Conservation (phyloP, 805 yeast genomes). For the Candida ortonii region DNA sequence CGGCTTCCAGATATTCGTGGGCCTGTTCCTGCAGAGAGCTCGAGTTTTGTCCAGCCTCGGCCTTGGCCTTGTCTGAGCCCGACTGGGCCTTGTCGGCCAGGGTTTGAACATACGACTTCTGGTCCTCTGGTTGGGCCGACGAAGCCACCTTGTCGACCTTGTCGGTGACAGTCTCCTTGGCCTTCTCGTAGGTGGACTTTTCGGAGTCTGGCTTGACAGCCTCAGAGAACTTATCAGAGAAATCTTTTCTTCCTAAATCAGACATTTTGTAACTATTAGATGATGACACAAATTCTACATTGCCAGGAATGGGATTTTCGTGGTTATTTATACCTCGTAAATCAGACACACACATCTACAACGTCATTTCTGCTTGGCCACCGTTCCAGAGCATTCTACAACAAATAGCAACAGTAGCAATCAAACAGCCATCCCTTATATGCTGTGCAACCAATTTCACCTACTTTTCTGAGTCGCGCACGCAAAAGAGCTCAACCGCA, state of each 20-base stretch:
- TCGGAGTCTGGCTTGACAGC: slow-evolving; percentile 67
- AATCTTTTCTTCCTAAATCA: slow-evolving; percentile 62
- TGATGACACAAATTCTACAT: too few relatives aligned
- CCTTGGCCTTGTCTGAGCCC: slow-evolving; percentile 46
- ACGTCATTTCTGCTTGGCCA: too few relatives aligned
- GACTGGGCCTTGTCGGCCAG: slow-evolving; percentile 42
- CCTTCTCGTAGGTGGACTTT: slow-evolving; percentile 63
- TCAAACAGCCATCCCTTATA: too few relatives aligned
- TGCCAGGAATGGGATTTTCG: not conserved
- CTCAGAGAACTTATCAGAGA: slow-evolving; percentile 69
- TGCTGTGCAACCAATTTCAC: too few relatives aligned
- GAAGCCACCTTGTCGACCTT: slow-evolving; percentile 62
- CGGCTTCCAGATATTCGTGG: slow-evolving; percentile 42
- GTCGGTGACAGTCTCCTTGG: slow-evolving; percentile 70
- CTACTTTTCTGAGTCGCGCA: too few relatives aligned
- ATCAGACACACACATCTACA: too few relatives aligned
- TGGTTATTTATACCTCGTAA: too few relatives aligned
- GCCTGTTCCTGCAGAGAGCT: slow-evolving; percentile 43
- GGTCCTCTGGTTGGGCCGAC: slow-evolving; percentile 56
- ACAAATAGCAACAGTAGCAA: too few relatives aligned
- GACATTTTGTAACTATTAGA: too few relatives aligned
- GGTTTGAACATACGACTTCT: slow-evolving; percentile 69
- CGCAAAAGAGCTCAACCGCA: too few relatives aligned
- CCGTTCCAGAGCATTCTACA: too few relatives aligned
- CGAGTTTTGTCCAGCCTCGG: slow-evolving; percentile 11